Evolutionary conservation across 495 filamentous ascomycete species (phyloP).

Genomic region (Penicillium manginii): DNA sequence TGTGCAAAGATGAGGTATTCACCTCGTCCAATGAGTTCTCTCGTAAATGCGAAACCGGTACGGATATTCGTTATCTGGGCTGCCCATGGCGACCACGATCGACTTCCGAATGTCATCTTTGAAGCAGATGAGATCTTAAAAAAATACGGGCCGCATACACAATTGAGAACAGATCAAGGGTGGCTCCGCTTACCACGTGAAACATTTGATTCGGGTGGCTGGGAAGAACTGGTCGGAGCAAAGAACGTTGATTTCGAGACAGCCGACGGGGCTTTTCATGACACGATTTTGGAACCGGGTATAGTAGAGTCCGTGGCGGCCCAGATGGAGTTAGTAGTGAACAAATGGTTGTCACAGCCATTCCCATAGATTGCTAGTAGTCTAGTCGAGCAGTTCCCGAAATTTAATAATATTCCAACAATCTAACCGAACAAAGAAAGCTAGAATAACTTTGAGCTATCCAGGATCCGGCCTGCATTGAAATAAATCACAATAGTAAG

Average conservation of each 20-base stretch:
- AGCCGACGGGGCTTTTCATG: slow-evolving; percentile 20
- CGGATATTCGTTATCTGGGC: slow-evolving; percentile 26
- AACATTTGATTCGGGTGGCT: slow-evolving; percentile 20
- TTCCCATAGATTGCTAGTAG: too few relatives aligned
- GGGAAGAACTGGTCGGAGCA: slow-evolving; percentile 23
- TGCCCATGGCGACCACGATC: slow-evolving; percentile 21
- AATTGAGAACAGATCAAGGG: slow-evolving; percentile 6
- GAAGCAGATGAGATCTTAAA: slow-evolving; percentile 18
- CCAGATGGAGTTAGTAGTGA: slow-evolving; percentile 15
- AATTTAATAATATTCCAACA: too few relatives aligned
- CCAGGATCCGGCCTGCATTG: too few relatives aligned
- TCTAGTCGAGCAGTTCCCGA: too few relatives aligned
- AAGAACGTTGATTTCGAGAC: slow-evolving; percentile 22
- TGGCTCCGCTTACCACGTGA: slow-evolving; percentile 22
- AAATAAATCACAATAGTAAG: too few relatives aligned
- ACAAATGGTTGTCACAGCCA: slow-evolving; percentile 12
- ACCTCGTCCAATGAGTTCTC: slow-evolving; percentile 17
- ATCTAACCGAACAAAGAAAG: too few relatives aligned
- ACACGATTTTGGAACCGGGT: slow-evolving; percentile 19
- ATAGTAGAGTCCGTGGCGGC: slow-evolving; percentile 12
- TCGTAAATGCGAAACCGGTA: slow-evolving; percentile 5
- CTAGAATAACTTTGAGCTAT: too few relatives aligned
- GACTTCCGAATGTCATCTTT: slow-evolving; percentile 11
- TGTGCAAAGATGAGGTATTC: slow-evolving; percentile 21
- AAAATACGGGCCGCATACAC: slow-evolving; percentile 14